Evolutionary conservation across 2,329 filamentous ascomycete species (phyloP).

Genomic region (Clarireedia sp.): DNA sequence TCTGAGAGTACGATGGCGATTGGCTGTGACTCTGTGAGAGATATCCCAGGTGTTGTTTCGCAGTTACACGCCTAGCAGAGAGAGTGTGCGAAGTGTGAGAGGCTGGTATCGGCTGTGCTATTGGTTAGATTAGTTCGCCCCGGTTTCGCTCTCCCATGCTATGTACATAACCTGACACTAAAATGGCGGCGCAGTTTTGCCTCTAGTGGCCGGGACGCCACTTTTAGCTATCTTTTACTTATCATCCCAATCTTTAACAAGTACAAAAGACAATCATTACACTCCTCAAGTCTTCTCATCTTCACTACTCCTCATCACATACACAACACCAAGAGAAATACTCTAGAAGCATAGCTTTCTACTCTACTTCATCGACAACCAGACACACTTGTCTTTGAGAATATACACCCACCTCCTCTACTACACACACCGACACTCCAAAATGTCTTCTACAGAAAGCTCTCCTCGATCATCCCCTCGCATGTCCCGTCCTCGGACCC

Average conservation of each 20-base stretch:
- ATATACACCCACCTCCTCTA: neutral
- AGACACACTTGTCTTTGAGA: neutral
- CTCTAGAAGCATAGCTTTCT: neutral
- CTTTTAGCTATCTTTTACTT: too few species aligned
- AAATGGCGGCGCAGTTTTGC: constrained; percentile 4
- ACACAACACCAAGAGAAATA: neutral
- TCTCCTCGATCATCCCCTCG: constrained; percentile 20
- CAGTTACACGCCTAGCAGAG: neutral
- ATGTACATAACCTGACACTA: neutral
- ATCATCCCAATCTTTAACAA: neutral
- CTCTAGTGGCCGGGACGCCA: constrained; percentile 3
- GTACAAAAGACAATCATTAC: constrained; percentile 6
- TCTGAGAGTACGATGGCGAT: too few species aligned
- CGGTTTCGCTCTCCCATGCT: neutral
- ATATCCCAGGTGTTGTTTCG: neutral
- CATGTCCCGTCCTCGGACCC: constrained; percentile 31
- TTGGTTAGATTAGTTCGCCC: constrained; percentile 1
- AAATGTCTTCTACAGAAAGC: constrained; percentile 10
- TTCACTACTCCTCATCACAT: neutral
- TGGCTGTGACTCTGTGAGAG: too few species aligned
- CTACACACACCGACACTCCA: neutral
- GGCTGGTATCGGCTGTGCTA: neutral
- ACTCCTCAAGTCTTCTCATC: neutral
- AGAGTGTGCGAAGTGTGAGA: neutral
- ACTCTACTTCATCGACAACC: neutral